Evolutionary conservation across 768 basidiomycete genomes (phyloP).

Genomic region (Suillus spraguei): DNA sequence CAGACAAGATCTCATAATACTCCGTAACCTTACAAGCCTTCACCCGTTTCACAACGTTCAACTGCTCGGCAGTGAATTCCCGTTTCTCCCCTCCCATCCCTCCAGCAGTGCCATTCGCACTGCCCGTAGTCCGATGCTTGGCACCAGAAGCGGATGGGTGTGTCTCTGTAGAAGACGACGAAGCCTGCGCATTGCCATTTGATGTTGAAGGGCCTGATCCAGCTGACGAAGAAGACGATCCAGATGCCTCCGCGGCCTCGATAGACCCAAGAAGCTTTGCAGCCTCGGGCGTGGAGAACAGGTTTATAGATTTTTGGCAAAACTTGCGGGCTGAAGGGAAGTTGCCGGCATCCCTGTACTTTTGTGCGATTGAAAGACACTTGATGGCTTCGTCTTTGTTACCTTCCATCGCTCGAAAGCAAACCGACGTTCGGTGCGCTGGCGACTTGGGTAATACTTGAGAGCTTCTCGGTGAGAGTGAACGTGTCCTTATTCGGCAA

Average conservation of each 20-base stretch:
- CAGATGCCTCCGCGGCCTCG: slow-evolving; percentile 51
- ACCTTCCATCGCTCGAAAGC: slow-evolving; percentile 60
- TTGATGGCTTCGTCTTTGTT: slow-evolving; percentile 91
- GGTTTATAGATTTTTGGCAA: slow-evolving; percentile 81
- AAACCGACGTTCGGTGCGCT: slow-evolving; percentile 13
- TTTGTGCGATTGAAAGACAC: slow-evolving; percentile 78
- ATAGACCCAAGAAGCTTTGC: slow-evolving; percentile 66
- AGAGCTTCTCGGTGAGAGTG: neutral
- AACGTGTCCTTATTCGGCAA: slow-evolving; percentile 10
- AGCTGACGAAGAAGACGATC: slow-evolving; percentile 37
- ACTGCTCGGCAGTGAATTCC: slow-evolving; percentile 86
- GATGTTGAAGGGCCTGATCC: slow-evolving; percentile 41
- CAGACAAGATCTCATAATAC: slow-evolving; percentile 89
- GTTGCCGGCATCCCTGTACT: slow-evolving; percentile 73
- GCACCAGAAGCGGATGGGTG: slow-evolving; percentile 76
- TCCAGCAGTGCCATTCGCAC: slow-evolving; percentile 52
- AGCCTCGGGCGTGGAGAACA: slow-evolving; percentile 82
- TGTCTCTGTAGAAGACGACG: slow-evolving; percentile 60
- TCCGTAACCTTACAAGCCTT: slow-evolving; percentile 83
- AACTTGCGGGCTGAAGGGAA: slow-evolving; percentile 82
- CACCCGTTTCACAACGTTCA: slow-evolving; percentile 82
- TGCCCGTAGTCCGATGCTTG: slow-evolving; percentile 56
- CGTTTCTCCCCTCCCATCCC: slow-evolving; percentile 75
- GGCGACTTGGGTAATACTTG: neutral
- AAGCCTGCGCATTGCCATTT: slow-evolving; percentile 39